A percentile compares a stretch with the other conserved stretches of the same genome.
These are phyloP conservation scores for Excoecaria cochinchinensis DNA, from an alignment of 345 rosid species.

Conservation along the genomic window DNA sequence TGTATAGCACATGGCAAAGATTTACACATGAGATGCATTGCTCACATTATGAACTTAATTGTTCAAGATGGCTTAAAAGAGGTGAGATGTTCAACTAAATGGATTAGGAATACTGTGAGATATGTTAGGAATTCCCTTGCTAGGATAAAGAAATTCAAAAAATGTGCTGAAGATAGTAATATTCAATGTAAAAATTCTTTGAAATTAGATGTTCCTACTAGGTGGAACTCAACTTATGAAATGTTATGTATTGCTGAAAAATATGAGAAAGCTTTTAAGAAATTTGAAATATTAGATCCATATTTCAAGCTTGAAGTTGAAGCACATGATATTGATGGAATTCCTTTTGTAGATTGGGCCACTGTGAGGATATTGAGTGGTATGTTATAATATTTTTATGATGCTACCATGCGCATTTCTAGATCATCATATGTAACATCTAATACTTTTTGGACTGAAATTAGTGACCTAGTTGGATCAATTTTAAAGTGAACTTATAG, in stretches of 20 bases:
- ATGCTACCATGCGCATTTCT: neutral
- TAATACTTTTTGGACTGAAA: neutral
- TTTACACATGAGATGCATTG: neutral
- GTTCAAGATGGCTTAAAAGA: neutral
- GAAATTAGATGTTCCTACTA: neutral
- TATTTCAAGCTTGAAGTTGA: neutral
- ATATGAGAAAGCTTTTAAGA: conserved; percentile 2
- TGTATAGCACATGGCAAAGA: neutral
- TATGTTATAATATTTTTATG: neutral
- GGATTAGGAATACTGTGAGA: neutral
- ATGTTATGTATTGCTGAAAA: conserved; percentile 3
- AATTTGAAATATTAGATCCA: neutral
- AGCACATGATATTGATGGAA: neutral
- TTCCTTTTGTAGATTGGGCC: neutral
- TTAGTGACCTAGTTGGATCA: too few species aligned
- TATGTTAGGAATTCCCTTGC: neutral
- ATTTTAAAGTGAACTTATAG: neutral
- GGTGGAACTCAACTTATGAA: conserved; percentile 6
- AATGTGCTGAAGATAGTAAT: neutral
- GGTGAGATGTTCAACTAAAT: neutral
- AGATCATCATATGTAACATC: neutral
- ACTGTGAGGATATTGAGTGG: neutral
- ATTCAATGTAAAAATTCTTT: neutral
- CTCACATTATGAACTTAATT: neutral
- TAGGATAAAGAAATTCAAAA: neutral